Conservation (phyloP, 129 eudicot genomes). For the Artemisia tridentata region DNA sequence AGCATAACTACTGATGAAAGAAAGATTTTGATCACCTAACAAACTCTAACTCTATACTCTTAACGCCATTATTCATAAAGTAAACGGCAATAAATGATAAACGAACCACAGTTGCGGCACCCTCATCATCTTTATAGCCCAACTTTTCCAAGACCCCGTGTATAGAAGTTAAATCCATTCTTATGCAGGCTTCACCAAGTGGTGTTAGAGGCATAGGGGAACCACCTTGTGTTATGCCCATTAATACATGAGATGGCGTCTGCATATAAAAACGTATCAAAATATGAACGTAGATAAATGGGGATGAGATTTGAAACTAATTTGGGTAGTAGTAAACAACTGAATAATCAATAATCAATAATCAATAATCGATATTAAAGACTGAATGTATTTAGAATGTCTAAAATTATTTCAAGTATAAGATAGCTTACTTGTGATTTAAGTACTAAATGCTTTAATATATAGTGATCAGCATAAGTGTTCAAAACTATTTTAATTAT, state of each 20-base stretch:
- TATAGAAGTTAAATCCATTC: slow-evolving; percentile 86
- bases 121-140: slow-evolving; percentile 96
- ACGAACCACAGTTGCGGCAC: slow-evolving; percentile 94
- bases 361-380: too few relatives aligned
- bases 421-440: too few relatives aligned
- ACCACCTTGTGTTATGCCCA: slow-evolving; percentile 76
- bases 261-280: slow-evolving; percentile 18
- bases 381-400: too few relatives aligned
- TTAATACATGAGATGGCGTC: slow-evolving; percentile 78
- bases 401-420: too few relatives aligned
- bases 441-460: too few relatives aligned
- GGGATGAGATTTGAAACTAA: background rate
- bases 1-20: too few relatives aligned
- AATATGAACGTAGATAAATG: background rate
- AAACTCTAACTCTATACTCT: too few relatives aligned
- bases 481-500: too few relatives aligned
- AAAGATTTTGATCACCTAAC: too few relatives aligned
- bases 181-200: slow-evolving; percentile 87
- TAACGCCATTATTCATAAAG: background rate
- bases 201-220: slow-evolving; percentile 60
- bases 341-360: background rate
- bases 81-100: slow-evolving; percentile 13
- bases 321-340: background rate
- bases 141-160: slow-evolving; percentile 78
- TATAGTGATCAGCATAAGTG: too few relatives aligned